phyloP scores from a whole-genome alignment of 257 asterid genomes.

The Forsythia viridissima region DNA sequence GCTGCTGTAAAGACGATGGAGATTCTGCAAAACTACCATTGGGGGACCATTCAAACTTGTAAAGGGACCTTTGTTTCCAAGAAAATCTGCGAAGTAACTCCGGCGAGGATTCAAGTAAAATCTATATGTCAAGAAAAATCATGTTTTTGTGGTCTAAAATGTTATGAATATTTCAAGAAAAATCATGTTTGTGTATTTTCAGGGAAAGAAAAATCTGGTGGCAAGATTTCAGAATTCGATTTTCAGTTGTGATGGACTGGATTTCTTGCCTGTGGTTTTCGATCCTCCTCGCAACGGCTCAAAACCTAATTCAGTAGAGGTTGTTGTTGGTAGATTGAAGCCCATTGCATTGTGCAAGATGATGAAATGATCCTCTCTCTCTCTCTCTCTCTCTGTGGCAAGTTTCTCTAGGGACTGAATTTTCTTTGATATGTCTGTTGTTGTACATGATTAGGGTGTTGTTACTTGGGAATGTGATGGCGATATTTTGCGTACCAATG shows the following conservation, averaged over 20 bases:
- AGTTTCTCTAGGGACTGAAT: neutral
- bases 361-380: neutral
- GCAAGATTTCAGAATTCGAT: slow-evolving; percentile 16
- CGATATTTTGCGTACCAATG: neutral
- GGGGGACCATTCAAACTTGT: slow-evolving; percentile 20
- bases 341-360: neutral
- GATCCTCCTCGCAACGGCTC: slow-evolving; percentile 46
- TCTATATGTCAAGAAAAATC: neutral
- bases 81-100: slow-evolving; percentile 39
- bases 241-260: slow-evolving; percentile 27
- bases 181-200: neutral
- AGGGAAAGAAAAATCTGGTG: slow-evolving; percentile 36
- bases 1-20: slow-evolving; percentile 34
- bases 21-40: slow-evolving; percentile 24
- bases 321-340: slow-evolving; percentile 28
- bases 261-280: slow-evolving; percentile 43
- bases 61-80: slow-evolving; percentile 7
- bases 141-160: too few species aligned
- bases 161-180: too few species aligned
- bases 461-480: neutral
- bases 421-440: neutral
- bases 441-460: neutral
- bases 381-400: neutral
- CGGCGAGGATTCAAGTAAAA: slow-evolving; percentile 63
- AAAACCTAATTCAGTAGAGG: slow-evolving; percentile 4